Conservation (phyloP, 2,329 filamentous ascomycete species). For the Herpotrichia juniperi region DNA sequence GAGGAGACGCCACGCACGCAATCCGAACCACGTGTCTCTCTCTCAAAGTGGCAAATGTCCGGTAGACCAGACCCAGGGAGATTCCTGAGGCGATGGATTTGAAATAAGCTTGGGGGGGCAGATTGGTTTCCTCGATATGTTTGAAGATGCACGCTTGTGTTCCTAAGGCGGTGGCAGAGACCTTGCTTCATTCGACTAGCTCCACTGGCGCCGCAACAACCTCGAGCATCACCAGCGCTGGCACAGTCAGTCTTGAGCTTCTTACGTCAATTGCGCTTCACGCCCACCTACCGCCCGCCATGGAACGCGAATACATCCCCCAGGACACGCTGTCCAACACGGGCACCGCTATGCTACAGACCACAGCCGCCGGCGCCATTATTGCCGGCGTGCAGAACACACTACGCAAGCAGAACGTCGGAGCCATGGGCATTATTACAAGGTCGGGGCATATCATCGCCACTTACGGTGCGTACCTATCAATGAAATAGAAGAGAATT, state of each 20-base stretch:
- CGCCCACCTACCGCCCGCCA: constrained; percentile 30
- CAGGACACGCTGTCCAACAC: constrained; percentile 75
- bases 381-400: constrained; percentile 85
- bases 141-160: too few species aligned
- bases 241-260: too few species aligned
- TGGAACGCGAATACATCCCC: constrained; percentile 64
- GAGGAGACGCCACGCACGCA: constrained; percentile 12
- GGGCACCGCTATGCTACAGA: constrained; percentile 68
- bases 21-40: too few species aligned
- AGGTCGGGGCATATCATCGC: constrained; percentile 77
- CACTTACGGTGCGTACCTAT: constrained; percentile 62
- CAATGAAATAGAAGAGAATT: background rate
- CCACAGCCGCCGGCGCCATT: constrained; percentile 72
- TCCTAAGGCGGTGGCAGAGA: constrained; percentile 10
- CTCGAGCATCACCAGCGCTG: constrained; percentile 23
- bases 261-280: constrained; percentile 11
- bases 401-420: constrained; percentile 80
- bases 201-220: background rate
- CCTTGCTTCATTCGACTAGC: constrained; percentile 1
- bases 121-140: too few species aligned
- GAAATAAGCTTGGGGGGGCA: background rate
- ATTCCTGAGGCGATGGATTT: too few species aligned
- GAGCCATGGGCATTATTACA: constrained; percentile 80
- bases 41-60: background rate
- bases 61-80: too few species aligned